Conservation (phyloP, 2,329 filamentous ascomycete species). For the Parasarocladium wereldwijsianum region DNA sequence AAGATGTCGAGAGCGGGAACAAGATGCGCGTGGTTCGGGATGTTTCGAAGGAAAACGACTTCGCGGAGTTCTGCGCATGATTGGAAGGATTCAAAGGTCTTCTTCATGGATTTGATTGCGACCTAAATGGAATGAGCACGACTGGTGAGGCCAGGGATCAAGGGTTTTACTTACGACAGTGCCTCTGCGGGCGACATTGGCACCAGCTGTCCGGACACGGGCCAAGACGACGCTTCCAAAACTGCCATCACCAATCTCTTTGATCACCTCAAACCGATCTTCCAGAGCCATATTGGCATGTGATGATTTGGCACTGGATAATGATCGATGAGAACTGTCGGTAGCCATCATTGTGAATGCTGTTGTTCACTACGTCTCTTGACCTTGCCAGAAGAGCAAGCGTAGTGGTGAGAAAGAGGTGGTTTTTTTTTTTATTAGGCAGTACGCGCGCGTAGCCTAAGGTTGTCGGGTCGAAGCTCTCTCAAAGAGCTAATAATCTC, state of each 20-base stretch:
- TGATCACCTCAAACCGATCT: slow-evolving; percentile 91
- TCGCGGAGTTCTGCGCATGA: slow-evolving; percentile 89
- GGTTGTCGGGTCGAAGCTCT: slow-evolving; percentile 14
- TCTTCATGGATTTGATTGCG: slow-evolving; percentile 99
- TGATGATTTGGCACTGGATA: slow-evolving; percentile 42
- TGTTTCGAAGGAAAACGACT: slow-evolving; percentile 85
- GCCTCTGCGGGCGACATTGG: slow-evolving; percentile 74
- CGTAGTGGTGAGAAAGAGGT: background rate
- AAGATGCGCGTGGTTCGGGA: slow-evolving; percentile 78
- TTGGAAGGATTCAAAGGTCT: slow-evolving; percentile 85
- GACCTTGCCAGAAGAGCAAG: slow-evolving; percentile 8
- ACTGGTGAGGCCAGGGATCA: slow-evolving; percentile 5
- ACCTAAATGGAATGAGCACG: slow-evolving; percentile 41
- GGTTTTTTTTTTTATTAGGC: slow-evolving; percentile 1
- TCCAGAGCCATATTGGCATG: slow-evolving; percentile 56
- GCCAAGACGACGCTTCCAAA: slow-evolving; percentile 93
- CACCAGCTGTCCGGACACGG: slow-evolving; percentile 78
- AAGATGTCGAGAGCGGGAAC: slow-evolving; percentile 98
- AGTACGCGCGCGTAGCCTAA: slow-evolving; percentile 10
- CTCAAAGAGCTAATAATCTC: slow-evolving; percentile 17
- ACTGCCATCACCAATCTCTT: slow-evolving; percentile 97
- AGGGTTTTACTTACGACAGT: slow-evolving; percentile 88
- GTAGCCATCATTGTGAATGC: slow-evolving; percentile 51
- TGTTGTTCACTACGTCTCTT: slow-evolving; percentile 5
- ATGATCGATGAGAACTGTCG: slow-evolving; percentile 57